Percentiles rank a stretch among this genome's conserved stretches.
phyloP scores from a whole-genome alignment of 768 basidiomycete species.

The Russula emetica region DNA sequence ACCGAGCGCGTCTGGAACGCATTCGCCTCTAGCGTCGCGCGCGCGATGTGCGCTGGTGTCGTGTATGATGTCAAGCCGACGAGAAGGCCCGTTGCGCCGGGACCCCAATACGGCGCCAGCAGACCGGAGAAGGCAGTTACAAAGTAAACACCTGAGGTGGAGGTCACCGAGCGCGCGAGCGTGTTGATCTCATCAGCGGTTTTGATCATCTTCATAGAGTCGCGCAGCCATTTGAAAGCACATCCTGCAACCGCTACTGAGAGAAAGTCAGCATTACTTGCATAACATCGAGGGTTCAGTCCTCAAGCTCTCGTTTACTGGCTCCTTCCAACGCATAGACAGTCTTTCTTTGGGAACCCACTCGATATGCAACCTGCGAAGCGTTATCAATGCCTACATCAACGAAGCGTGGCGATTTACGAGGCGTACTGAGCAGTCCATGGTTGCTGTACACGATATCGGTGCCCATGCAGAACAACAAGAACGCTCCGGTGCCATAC shows the following conservation, averaged over 20 bases:
- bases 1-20: slow-evolving; percentile 95
- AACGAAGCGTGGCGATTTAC: too few species aligned
- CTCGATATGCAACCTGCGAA: too few species aligned
- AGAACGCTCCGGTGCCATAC: slow-evolving; percentile 95
- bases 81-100: slow-evolving; percentile 78
- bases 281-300: background rate
- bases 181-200: slow-evolving; percentile 80
- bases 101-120: slow-evolving; percentile 98
- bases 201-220: slow-evolving; percentile 79
- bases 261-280: slow-evolving; percentile 2
- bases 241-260: slow-evolving; percentile 91
- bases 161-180: slow-evolving; percentile 69
- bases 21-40: slow-evolving; percentile 93
- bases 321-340: slow-evolving; percentile 94
- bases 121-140: slow-evolving; percentile 96
- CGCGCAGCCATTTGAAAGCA: slow-evolving; percentile 94
- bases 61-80: slow-evolving; percentile 88
- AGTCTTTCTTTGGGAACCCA: slow-evolving; percentile 70
- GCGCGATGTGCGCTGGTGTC: slow-evolving; percentile 86
- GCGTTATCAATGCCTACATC: too few species aligned
- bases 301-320: slow-evolving; percentile 50
- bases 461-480: too few species aligned
- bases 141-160: slow-evolving; percentile 90
- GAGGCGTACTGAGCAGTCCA: slow-evolving; percentile 86
- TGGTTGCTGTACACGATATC: slow-evolving; percentile 82